These are phyloP conservation scores for Yamadazyma dushanensis DNA, from an alignment of 1,139 yeast genomes.

Conservation along the genomic window DNA sequence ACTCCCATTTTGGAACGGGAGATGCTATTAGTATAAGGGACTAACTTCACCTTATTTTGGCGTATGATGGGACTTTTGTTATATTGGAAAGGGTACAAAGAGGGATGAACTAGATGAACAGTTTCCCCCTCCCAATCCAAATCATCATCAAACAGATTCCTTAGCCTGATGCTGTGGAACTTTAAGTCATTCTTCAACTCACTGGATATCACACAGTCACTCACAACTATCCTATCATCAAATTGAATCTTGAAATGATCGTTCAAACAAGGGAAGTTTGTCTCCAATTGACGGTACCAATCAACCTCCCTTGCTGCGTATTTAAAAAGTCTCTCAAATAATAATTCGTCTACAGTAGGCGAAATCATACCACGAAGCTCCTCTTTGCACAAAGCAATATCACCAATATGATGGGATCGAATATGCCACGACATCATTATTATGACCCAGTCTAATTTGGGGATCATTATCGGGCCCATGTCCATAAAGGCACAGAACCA, in stretches of 20 bases:
- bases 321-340: constrained; percentile 21
- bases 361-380: neutral
- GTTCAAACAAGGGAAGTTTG: constrained; percentile 1
- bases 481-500: constrained; percentile 15
- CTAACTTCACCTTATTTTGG: constrained; percentile 9
- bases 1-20: constrained; percentile 19
- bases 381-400: neutral
- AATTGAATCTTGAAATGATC: constrained; percentile 15
- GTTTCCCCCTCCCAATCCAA: constrained; percentile 40
- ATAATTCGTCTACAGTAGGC: constrained; percentile 4
- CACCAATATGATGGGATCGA: neutral
- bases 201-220: constrained; percentile 16
- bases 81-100: constrained; percentile 39
- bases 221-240: constrained; percentile 21
- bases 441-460: constrained; percentile 27
- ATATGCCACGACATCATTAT: constrained; percentile 24
- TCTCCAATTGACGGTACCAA: constrained; percentile 26
- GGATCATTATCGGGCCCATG: constrained; percentile 20
- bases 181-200: constrained; percentile 13
- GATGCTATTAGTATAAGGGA: constrained; percentile 15
- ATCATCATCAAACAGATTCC: constrained; percentile 13
- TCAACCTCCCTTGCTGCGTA: constrained; percentile 27
- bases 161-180: constrained; percentile 15
- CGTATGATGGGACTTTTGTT: constrained; percentile 28
- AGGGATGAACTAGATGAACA: constrained; percentile 45